phyloP scores from a whole-genome alignment of 2,329 filamentous ascomycete genomes.

The Sarocladium brachiariae region DNA sequence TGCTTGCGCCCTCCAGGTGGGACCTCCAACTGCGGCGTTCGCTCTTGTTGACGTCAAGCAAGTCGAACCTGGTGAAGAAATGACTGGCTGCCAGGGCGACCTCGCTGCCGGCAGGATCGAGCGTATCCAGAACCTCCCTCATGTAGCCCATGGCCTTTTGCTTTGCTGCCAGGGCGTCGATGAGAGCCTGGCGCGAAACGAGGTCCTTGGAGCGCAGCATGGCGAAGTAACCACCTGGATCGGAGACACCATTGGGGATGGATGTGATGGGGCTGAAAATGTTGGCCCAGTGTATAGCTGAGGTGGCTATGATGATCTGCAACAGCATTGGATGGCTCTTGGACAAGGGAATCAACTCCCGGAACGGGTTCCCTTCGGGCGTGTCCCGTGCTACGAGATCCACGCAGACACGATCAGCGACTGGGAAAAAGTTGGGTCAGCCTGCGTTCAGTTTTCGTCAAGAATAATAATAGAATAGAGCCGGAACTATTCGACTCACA shows the following conservation, averaged over 20 bases:
- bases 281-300: conserved; percentile 43
- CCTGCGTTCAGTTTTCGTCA: not conserved
- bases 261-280: conserved; percentile 28
- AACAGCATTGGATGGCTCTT: conserved; percentile 37
- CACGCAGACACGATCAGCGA: conserved; percentile 43
- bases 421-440: conserved; percentile 19
- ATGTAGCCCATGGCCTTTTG: conserved; percentile 39
- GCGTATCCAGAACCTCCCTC: conserved; percentile 30
- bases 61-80: conserved; percentile 44
- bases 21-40: conserved; percentile 36
- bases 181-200: conserved; percentile 31
- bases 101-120: conserved; percentile 35
- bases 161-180: conserved; percentile 40
- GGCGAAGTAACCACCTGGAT: conserved; percentile 30
- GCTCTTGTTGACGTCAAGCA: conserved; percentile 40
- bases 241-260: conserved; percentile 23
- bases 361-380: conserved; percentile 39
- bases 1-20: conserved; percentile 39
- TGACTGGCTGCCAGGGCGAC: conserved; percentile 41
- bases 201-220: conserved; percentile 31
- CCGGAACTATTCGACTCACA: no score
- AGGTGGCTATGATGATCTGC: conserved; percentile 42
- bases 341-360: conserved; percentile 41
- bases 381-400: conserved; percentile 45
- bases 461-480: no score